Evolutionary conservation across 2,329 filamentous ascomycete species (phyloP).

Genomic region (Leptographium lundbergii): DNA sequence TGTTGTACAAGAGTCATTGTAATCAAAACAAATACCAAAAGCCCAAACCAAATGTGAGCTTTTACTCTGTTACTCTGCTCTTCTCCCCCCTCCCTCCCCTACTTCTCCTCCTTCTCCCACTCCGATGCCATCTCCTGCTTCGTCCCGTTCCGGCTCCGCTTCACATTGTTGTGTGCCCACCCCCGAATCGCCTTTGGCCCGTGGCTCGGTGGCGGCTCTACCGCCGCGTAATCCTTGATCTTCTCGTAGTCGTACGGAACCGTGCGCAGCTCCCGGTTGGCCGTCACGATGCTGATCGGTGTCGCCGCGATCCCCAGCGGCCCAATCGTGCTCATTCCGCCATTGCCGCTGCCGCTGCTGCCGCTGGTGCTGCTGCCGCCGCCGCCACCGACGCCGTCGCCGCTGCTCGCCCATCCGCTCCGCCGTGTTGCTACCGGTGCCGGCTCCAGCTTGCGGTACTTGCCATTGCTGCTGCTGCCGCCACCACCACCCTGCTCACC

Average conservation of each 20-base stretch:
- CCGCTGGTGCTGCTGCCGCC: background rate
- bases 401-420: constrained; percentile 24
- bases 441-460: constrained; percentile 47
- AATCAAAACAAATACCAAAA: too few species aligned
- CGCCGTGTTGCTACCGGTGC: constrained; percentile 41
- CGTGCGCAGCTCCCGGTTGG: constrained; percentile 38
- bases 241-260: constrained; percentile 42
- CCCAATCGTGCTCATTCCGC: background rate
- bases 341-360: background rate
- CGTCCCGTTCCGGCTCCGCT: constrained; percentile 15
- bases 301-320: background rate
- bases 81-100: background rate
- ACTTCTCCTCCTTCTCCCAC: constrained; percentile 3
- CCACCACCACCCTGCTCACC: background rate
- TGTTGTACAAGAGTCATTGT: too few species aligned
- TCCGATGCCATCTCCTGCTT: constrained; percentile 2
- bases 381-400: background rate
- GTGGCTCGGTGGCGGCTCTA: constrained; percentile 40
- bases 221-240: constrained; percentile 44
- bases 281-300: background rate
- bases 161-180: constrained; percentile 37
- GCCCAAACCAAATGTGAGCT: too few species aligned
- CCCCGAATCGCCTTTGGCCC: constrained; percentile 44
- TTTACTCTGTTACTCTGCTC: background rate
- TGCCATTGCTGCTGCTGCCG: constrained; percentile 13